Evolutionary conservation across 139 green algal species (phyloP).

Genomic region (Micromonas pusilla): DNA sequence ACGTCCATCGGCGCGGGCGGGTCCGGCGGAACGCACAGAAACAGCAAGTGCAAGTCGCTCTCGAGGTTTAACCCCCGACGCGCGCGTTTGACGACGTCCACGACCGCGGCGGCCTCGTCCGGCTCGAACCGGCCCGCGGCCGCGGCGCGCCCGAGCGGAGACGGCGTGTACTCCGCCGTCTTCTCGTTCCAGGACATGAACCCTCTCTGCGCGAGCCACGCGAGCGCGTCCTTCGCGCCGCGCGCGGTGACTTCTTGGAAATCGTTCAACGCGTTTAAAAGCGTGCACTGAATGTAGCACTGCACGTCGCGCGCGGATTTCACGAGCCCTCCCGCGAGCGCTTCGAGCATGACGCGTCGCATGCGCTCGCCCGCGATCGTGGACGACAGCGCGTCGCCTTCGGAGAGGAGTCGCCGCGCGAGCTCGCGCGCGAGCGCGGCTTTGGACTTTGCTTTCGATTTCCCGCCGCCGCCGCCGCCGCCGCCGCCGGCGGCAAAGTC

Average conservation of each 20-base stretch:
- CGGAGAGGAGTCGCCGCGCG: neutral
- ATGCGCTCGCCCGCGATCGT: slow-evolving; percentile 5
- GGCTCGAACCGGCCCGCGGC: neutral
- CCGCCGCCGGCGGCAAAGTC: neutral
- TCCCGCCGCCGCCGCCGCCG: too few relatives aligned
- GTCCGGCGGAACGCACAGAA: neutral
- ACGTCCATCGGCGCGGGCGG: neutral
- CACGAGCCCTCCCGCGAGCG: neutral
- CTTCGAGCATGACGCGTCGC: slow-evolving; percentile 27
- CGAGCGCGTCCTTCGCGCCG: neutral
- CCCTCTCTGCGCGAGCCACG: neutral
- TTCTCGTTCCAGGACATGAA: neutral
- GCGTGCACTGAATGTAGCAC: slow-evolving; percentile 3
- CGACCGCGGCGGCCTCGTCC: neutral
- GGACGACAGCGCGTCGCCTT: neutral
- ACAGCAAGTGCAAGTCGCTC: slow-evolving; percentile 17
- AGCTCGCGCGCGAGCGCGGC: neutral
- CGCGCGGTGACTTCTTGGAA: slow-evolving; percentile 8
- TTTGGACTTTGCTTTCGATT: neutral
- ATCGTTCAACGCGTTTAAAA: slow-evolving; percentile 23
- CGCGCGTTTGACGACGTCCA: neutral
- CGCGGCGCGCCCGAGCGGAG: neutral
- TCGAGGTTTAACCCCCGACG: neutral
- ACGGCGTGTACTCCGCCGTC: neutral
- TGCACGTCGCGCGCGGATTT: neutral